Evolutionary conservation across 2,329 filamentous ascomycete genomes (phyloP).

Genomic region (Talaromyces sp.): DNA sequence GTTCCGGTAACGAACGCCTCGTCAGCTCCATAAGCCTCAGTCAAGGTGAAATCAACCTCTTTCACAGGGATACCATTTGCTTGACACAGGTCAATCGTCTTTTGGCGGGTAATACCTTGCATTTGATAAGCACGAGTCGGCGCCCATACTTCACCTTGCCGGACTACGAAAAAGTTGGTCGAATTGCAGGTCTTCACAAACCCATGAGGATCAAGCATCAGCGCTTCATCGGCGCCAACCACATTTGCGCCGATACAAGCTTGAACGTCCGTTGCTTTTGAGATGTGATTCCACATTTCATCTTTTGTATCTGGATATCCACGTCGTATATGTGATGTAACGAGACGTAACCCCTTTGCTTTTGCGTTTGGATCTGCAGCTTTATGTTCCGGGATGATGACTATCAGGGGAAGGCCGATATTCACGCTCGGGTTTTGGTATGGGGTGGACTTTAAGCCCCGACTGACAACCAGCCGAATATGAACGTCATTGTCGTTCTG

Average conservation of each 20-base stretch:
- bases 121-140: not conserved
- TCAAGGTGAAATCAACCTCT: constrained; percentile 3
- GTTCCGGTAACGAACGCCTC: constrained; percentile 1
- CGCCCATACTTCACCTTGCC: not conserved
- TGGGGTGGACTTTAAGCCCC: not conserved
- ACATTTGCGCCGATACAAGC: constrained; percentile 2
- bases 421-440: not conserved
- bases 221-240: constrained; percentile 1
- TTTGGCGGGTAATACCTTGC: not conserved
- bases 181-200: constrained; percentile 3
- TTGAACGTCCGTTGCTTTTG: not conserved
- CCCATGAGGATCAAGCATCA: constrained; percentile 1
- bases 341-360: not conserved
- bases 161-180: not conserved
- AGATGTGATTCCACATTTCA: constrained; percentile 3
- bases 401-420: not conserved
- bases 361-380: not conserved
- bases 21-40: constrained; percentile 2
- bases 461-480: not conserved
- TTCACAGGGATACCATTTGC: not conserved
- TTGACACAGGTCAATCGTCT: not conserved
- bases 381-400: constrained; percentile 2
- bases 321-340: not conserved
- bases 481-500: constrained; percentile 1
- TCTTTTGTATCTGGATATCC: constrained; percentile 4